phyloP scores from a whole-genome alignment of 176 grass and related monocot genomes.

The Cenchrus purpureus region DNA sequence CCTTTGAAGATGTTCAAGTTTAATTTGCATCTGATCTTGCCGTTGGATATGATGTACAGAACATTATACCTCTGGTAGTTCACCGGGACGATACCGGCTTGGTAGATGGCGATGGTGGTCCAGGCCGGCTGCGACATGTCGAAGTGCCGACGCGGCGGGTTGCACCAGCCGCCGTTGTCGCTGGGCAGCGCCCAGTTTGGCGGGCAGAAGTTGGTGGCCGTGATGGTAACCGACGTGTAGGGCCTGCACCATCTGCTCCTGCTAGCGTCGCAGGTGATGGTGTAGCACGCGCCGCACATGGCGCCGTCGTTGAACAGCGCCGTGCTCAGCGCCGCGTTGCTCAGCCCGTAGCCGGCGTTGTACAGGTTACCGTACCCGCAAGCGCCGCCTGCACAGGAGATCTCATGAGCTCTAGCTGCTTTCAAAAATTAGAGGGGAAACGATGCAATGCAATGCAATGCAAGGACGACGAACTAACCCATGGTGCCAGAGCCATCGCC shows the following conservation, averaged over 20 bases:
- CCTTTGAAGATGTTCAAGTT: too few species aligned
- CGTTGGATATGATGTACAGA: too few species aligned
- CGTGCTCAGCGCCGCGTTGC: conserved; percentile 60
- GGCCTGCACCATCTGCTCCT: conserved; percentile 52
- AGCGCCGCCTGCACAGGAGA: conserved; percentile 52
- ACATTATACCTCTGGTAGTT: conserved; percentile 37
- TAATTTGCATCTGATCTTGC: too few species aligned
- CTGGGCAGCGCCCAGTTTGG: conserved; percentile 45
- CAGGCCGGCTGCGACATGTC: conserved; percentile 76
- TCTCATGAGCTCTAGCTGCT: too few species aligned
- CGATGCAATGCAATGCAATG: not conserved
- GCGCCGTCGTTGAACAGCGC: conserved; percentile 49
- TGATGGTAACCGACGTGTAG: conserved; percentile 46
- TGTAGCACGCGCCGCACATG: conserved; percentile 62
- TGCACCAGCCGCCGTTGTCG: conserved; percentile 76
- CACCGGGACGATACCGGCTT: conserved; percentile 55
- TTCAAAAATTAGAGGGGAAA: not conserved
- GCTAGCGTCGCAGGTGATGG: conserved; percentile 48
- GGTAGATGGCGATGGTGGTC: conserved; percentile 51
- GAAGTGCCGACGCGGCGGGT: conserved; percentile 74
- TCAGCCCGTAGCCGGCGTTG: conserved; percentile 57
- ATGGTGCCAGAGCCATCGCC: conserved; percentile 60
- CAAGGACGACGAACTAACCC: conserved; percentile 40
- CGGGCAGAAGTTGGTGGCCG: conserved; percentile 71
- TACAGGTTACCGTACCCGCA: conserved; percentile 73